A percentile compares a stretch with the other conserved stretches of the same genome.
Conservation (phyloP, 768 basidiomycete genomes). For the Leucocoprinus sp. region DNA sequence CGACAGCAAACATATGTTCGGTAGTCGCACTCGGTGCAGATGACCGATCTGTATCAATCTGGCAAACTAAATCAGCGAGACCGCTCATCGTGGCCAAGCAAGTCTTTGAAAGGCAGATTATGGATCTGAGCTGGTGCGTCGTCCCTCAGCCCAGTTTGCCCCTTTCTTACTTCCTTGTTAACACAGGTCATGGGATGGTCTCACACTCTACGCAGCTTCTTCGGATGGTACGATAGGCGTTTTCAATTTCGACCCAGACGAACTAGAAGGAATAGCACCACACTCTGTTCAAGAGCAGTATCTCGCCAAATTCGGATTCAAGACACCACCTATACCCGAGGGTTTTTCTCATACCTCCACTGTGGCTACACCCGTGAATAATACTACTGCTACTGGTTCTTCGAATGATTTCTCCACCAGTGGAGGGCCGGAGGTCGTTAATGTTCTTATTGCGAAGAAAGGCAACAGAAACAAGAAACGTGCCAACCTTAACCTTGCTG, state of each 20-base stretch:
- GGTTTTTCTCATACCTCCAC: constrained; percentile 52
- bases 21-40: constrained; percentile 92
- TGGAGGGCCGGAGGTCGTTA: constrained; percentile 50
- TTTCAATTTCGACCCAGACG: constrained; percentile 73
- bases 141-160: background rate
- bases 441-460: constrained; percentile 69
- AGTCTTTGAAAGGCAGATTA: constrained; percentile 88
- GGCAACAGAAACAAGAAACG: constrained; percentile 57
- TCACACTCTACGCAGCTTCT: constrained; percentile 88
- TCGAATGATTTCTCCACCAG: constrained; percentile 16
- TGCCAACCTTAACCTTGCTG: constrained; percentile 12
- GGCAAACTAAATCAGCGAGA: constrained; percentile 89
- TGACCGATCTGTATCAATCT: constrained; percentile 88
- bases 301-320: constrained; percentile 74
- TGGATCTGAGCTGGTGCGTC: constrained; percentile 90
- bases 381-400: constrained; percentile 20
- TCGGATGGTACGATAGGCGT: constrained; percentile 93
- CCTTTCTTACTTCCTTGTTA: constrained; percentile 4
- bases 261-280: constrained; percentile 75
- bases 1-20: constrained; percentile 80
- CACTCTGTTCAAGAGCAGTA: constrained; percentile 70
- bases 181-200: constrained; percentile 83
- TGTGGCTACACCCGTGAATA: constrained; percentile 24
- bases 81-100: constrained; percentile 92
- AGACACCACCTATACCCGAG: constrained; percentile 55